Base-by-base conservation (phyloP, 768 basidiomycete species). In the Mycena floridula region DNA sequence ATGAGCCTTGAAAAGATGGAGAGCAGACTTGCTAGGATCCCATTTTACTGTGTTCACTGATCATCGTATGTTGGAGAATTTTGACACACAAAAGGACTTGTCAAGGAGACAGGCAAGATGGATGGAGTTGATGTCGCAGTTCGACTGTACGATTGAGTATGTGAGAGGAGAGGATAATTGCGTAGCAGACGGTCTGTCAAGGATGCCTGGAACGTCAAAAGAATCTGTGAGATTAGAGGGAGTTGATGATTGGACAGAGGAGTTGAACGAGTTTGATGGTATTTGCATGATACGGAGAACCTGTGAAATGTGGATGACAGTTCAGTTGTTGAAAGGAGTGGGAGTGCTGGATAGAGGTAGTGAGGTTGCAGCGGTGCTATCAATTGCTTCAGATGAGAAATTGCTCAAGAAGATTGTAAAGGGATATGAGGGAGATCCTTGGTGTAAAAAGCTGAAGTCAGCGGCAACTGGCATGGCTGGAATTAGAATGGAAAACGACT, bases 181-280 rank as follows among this genome's bases (percentile, higher is more conserved):
- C 6, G 51, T 52, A 3, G 56, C 63, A 0, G 62, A 68, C 41
- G 54, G 61, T 0, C 46, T 68, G 5, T 66, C 63, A 1, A 47
- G 12, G 45, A 57, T 12, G 60, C 62, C 3, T 3, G 59, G 58
- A 57, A 38, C 53, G 46, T 40, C 49, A 43, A 15, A 60, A 53
- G 63, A n/a, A n/a, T n/a, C 32, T 8, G 16, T 18, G 39, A 51
- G 42, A 18, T 51, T 46, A 32, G 54, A 47, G 40, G 49, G 30
- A 42, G 54, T 57, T 1, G 42, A 40, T 12, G 18, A 35, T 0
- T 62, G 60, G 0, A 45, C 53, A 13, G 48, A 55, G 12, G 61
- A 68, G 40, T 43, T 42, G 12, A 62, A 68, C n/a, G n/a, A n/a
- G n/a, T n/a, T n/a, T 11, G 28, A 48, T 52, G 2, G 55, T 60